Evolutionary conservation across 805 yeast genomes (phyloP).

Genomic region (Lipomyces orientalis): DNA sequence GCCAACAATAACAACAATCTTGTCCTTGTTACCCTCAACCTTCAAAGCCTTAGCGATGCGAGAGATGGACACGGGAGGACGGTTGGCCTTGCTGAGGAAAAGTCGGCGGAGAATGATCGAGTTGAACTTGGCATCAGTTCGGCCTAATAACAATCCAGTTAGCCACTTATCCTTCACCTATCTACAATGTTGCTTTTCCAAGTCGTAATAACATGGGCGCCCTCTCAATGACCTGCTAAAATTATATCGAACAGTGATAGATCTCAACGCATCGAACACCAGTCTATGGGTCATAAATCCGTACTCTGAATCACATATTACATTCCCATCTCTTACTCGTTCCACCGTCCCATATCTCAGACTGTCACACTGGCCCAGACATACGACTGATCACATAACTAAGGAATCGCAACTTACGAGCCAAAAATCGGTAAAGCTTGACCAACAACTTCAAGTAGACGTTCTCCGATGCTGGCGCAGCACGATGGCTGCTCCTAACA

Average conservation of each 20-base stretch:
- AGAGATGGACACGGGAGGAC: slow-evolving; percentile 98
- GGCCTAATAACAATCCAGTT: slow-evolving; percentile 58
- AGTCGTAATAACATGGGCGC: not conserved
- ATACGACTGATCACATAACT: not conserved
- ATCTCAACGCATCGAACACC: not conserved
- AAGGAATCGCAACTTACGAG: slow-evolving; percentile 78
- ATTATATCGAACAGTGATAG: not conserved
- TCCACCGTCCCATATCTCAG: not conserved
- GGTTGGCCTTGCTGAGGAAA: slow-evolving; percentile 98
- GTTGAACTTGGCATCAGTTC: slow-evolving; percentile 98
- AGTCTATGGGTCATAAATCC: not conserved
- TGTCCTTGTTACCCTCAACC: slow-evolving; percentile 83
- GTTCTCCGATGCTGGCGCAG: slow-evolving; percentile 99
- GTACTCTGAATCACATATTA: not conserved
- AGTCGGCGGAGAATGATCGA: slow-evolving; percentile 91
- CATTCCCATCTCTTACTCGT: not conserved
- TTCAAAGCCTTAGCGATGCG: slow-evolving; percentile 83
- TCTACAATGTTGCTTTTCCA: not conserved
- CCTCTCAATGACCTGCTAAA: not conserved
- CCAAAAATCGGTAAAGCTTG: slow-evolving; percentile 97
- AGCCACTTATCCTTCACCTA: not conserved
- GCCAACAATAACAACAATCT: slow-evolving; percentile 98
- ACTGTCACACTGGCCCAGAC: not conserved
- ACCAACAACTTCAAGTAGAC: slow-evolving; percentile 98
- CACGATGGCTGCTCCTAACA: slow-evolving; percentile 93